Evolutionary conservation across 2,329 filamentous ascomycete genomes (phyloP), one percentile per base, ranked within the genome.

Genomic region (Aspergillus sp.): DNA sequence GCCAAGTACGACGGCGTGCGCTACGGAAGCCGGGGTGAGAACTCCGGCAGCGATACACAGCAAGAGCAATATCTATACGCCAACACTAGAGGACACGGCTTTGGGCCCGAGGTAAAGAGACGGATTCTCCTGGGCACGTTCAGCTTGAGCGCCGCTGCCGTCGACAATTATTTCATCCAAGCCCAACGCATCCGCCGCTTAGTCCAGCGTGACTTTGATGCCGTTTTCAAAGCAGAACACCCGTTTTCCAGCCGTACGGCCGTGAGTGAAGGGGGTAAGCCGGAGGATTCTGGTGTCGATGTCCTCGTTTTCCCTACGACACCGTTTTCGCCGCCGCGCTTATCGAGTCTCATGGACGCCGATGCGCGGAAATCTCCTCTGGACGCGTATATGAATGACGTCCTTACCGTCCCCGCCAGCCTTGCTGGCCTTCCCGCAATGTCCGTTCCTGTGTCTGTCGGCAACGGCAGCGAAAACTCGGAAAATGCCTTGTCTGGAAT

Each of bases 1-100:
- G 85, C 91, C 36, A 95, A 93, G 57, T 98, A 95, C 57, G 93
- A 98, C 49, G 91, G 91, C 13, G 77, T 96, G n/a, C 81, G 91
- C 8, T 98, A 93, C 59, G 91, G 91, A 1, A 69, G 67, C 13
- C 71, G 77, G 17, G 63, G 57, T 2, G 57, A 62, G 7, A 51
- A 50, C 7, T 43, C 52, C n/a, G 75, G 75, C 35, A 66, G 71
- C 4, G 67, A 65, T 8, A 69, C 71, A 6, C 69, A 73, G n/a
- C 26, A 44, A 6, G 51, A 51, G 22, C 72, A 78, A 1, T 55
- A 57, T 34, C 67, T 93, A 2, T 96, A 91, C 57, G 77, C 86
- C 0, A 68, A 71, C 25, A 86, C 83, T 1, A 75, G 91, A 35
- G 81, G 79, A 10, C 59, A 67, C 20, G 79, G 80, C 0, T 86